phyloP scores from a whole-genome alignment of 139 green algal genomes.

The Yamagishiella unicocca region DNA sequence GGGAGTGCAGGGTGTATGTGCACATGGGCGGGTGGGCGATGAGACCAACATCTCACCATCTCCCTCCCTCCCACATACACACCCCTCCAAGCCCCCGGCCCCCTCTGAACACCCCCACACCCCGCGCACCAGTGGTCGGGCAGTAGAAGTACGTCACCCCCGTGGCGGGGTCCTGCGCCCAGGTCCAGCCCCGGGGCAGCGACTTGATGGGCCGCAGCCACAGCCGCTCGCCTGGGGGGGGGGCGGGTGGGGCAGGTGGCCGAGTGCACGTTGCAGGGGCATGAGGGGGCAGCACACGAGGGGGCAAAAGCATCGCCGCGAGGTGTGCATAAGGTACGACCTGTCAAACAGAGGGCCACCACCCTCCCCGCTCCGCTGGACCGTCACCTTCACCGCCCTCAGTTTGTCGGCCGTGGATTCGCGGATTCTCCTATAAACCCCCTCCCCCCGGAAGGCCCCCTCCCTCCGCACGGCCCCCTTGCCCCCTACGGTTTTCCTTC shows the following conservation, averaged over 20 bases:
- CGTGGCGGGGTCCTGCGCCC: slow-evolving; percentile 60
- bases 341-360: not conserved
- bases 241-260: slow-evolving; percentile 41
- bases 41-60: not conserved
- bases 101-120: no score
- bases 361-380: no score
- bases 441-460: not conserved
- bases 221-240: slow-evolving; percentile 58
- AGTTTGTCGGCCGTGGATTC: no score
- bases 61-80: not conserved
- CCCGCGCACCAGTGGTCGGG: slow-evolving; percentile 48
- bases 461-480: no score
- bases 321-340: no score
- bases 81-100: no score
- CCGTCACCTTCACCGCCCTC: no score
- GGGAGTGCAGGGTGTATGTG: not conserved
- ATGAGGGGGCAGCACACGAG: no score
- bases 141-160: slow-evolving; percentile 69
- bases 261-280: no score
- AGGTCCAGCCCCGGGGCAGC: slow-evolving; percentile 73
- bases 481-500: no score
- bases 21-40: not conserved
- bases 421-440: no score
- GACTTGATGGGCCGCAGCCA: slow-evolving; percentile 58
- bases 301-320: no score